A percentile compares a stretch with the other conserved stretches of the same genome.
phyloP scores from a whole-genome alignment of 768 basidiomycete genomes.

The Boletus patriciae region DNA sequence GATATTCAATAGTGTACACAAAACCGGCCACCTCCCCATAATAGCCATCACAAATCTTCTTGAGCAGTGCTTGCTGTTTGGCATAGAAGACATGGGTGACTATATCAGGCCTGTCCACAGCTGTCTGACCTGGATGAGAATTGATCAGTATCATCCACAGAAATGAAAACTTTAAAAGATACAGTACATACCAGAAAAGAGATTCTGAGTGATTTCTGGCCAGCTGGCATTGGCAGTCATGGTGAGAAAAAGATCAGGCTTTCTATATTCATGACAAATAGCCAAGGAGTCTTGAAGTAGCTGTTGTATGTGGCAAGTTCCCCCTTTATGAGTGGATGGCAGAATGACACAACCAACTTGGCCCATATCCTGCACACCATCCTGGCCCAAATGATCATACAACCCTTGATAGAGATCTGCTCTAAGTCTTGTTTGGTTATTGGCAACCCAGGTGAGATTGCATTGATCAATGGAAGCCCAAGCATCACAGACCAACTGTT shows the following conservation, averaged over 20 bases:
- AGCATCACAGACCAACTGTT: constrained; percentile 45
- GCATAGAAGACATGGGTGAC: constrained; percentile 45
- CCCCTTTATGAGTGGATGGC: constrained; percentile 42
- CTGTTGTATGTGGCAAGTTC: constrained; percentile 44
- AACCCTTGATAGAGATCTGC: constrained; percentile 37
- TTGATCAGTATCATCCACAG: not conserved
- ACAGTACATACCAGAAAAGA: constrained; percentile 32
- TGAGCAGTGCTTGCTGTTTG: constrained; percentile 40
- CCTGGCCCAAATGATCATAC: constrained; percentile 26
- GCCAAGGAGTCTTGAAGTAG: constrained; percentile 48
- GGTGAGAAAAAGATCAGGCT: constrained; percentile 50
- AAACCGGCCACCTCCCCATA: constrained; percentile 44
- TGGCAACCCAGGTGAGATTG: constrained; percentile 33
- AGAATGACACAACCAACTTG: not conserved
- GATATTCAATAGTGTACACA: constrained; percentile 49
- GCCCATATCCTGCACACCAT: not conserved
- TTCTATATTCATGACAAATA: constrained; percentile 36
- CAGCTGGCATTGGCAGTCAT: constrained; percentile 54
- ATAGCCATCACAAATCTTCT: constrained; percentile 39
- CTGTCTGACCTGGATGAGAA: constrained; percentile 30
- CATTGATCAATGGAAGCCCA: constrained; percentile 46
- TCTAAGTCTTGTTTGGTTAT: constrained; percentile 37
- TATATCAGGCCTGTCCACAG: constrained; percentile 48
- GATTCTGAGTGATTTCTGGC: constrained; percentile 42
- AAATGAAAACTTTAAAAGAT: no score